phyloP scores from a whole-genome alignment of 1,139 yeast species.

The Hanseniaspora uvarum region DNA sequence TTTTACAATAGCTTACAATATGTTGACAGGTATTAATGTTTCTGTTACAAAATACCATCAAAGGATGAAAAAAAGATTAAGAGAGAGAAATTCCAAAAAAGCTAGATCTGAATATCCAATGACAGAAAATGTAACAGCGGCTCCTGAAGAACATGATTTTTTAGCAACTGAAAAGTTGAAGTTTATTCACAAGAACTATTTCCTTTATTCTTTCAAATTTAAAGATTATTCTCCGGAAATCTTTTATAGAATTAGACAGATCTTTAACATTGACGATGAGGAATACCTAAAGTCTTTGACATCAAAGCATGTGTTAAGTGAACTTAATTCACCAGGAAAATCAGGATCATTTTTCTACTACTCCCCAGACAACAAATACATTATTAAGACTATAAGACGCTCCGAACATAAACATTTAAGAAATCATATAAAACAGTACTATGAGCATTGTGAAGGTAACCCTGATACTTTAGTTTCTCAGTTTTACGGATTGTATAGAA shows the following conservation, averaged over 20 bases:
- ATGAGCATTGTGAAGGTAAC: constrained; percentile 66
- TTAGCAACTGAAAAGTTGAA: constrained; percentile 16
- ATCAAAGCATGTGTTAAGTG: constrained; percentile 83
- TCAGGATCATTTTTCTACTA: constrained; percentile 93
- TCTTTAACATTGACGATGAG: constrained; percentile 87
- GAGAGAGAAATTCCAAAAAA: constrained; percentile 47
- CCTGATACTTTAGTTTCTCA: constrained; percentile 88
- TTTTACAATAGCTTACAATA: constrained; percentile 88
- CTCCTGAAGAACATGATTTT: constrained; percentile 8
- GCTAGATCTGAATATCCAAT: neutral
- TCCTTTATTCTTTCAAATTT: constrained; percentile 90
- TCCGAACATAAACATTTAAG: constrained; percentile 81
- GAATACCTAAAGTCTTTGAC: constrained; percentile 88
- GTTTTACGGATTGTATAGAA: constrained; percentile 89
- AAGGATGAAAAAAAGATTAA: constrained; percentile 62
- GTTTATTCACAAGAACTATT: constrained; percentile 28
- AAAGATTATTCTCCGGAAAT: constrained; percentile 95
- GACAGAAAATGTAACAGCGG: neutral
- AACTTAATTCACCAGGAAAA: constrained; percentile 92
- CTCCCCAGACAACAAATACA: constrained; percentile 84
- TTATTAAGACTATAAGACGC: constrained; percentile 91
- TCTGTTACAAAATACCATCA: constrained; percentile 58
- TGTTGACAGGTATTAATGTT: constrained; percentile 93
- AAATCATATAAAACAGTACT: constrained; percentile 63
- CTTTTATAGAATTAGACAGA: constrained; percentile 67